phyloP scores from a whole-genome alignment of 2,329 filamentous ascomycete genomes.

The Penicillium sp. region DNA sequence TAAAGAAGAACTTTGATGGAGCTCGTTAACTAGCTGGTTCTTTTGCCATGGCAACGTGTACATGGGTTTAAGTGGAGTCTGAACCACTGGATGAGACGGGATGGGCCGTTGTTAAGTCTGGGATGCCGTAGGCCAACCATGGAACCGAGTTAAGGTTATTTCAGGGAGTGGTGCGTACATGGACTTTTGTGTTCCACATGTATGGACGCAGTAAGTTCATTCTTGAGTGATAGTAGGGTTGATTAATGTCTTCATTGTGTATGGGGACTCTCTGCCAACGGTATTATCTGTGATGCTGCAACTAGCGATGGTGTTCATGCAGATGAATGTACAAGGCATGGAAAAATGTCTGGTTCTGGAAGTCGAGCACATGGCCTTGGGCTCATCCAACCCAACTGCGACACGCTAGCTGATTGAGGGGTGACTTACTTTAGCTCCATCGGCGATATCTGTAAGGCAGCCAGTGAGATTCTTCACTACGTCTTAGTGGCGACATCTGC shows the following conservation, averaged over 20 bases:
- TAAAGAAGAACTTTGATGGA: constrained; percentile 7
- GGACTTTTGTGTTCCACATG: not conserved
- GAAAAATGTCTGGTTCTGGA: constrained; percentile 18
- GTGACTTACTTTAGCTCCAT: constrained; percentile 1
- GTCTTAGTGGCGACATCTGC: constrained; percentile 1
- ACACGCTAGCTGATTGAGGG: constrained; percentile 11
- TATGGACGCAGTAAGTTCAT: no score
- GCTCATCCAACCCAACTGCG: constrained; percentile 18
- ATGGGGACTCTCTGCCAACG: not conserved
- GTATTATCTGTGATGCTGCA: constrained; percentile 8
- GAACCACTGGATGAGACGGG: constrained; percentile 27
- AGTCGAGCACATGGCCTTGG: constrained; percentile 23
- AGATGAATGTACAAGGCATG: constrained; percentile 19
- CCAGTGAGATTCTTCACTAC: constrained; percentile 9
- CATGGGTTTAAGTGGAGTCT: constrained; percentile 20
- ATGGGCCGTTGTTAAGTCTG: constrained; percentile 18
- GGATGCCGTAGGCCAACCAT: constrained; percentile 22
- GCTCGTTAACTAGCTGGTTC: not conserved
- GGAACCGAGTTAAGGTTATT: constrained; percentile 10
- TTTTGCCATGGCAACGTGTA: constrained; percentile 25
- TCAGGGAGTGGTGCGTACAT: constrained; percentile 4
- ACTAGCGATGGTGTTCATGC: constrained; percentile 21
- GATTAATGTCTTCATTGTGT: not conserved
- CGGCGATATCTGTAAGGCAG: constrained; percentile 7
- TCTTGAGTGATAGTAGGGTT: not conserved